Conservation (phyloP, 345 rosid species). For the Brassica nigra region DNA sequence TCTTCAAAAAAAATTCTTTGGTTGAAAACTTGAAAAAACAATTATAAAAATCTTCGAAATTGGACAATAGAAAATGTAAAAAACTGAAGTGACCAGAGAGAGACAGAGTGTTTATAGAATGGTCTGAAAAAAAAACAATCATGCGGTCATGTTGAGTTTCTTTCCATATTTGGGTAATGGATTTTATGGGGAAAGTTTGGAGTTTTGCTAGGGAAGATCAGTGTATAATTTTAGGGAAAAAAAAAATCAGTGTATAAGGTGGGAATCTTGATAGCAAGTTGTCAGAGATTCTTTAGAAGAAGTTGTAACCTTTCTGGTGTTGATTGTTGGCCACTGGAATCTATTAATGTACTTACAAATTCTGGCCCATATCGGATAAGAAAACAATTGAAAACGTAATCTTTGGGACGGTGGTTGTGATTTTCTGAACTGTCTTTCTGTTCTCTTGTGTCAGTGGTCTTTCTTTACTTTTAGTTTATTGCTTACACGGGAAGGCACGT, state of each 20-base stretch:
- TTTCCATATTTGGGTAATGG: slow-evolving; percentile 28
- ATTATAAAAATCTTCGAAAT: not conserved
- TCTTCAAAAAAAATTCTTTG: slow-evolving; percentile 11
- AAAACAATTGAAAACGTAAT: slow-evolving; percentile 1
- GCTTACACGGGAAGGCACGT: slow-evolving; percentile 30
- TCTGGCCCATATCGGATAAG: slow-evolving; percentile 2
- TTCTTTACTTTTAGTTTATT: not conserved
- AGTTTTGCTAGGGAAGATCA: not conserved
- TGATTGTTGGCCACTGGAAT: slow-evolving; percentile 19
- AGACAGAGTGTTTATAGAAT: not conserved
- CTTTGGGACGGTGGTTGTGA: not conserved
- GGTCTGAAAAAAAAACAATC: not conserved
- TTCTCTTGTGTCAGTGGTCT: not conserved
- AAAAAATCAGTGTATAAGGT: not conserved
- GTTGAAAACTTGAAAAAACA: not conserved
- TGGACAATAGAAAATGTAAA: not conserved
- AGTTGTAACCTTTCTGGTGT: not conserved
- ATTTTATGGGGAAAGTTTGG: slow-evolving; percentile 15
- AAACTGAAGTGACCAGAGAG: not conserved
- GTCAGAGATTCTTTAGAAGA: slow-evolving; percentile 20
- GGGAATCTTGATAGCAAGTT: slow-evolving; percentile 20
- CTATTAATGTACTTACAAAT: not conserved
- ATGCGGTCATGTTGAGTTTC: slow-evolving; percentile 19
- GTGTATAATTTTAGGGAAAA: not conserved
- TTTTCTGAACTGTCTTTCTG: not conserved